These are phyloP conservation scores for Pichia thaimueangensis DNA, from an alignment of 805 yeast genomes.

Conservation along the genomic window DNA sequence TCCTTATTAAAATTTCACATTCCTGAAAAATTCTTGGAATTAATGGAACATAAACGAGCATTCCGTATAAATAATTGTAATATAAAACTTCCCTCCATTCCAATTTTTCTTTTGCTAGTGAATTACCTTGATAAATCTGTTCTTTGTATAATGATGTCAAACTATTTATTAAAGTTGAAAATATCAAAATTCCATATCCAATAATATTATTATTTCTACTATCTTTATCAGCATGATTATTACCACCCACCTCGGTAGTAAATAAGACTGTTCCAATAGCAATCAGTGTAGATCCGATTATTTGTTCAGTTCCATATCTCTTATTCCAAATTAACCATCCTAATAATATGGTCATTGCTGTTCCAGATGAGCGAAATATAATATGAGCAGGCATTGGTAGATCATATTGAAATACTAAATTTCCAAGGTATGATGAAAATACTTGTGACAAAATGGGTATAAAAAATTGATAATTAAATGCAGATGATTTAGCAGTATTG, in stretches of 20 bases:
- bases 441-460: constrained; percentile 46
- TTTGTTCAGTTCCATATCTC: constrained; percentile 39
- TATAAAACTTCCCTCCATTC: constrained; percentile 64
- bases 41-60: constrained; percentile 46
- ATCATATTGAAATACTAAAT: constrained; percentile 49
- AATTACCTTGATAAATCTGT: constrained; percentile 36
- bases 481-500: not conserved
- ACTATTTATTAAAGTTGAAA: constrained; percentile 33
- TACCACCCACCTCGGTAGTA: constrained; percentile 15
- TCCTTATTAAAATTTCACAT: too few species aligned
- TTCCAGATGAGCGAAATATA: constrained; percentile 57
- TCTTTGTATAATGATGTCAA: constrained; percentile 40
- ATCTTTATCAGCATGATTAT: too few species aligned
- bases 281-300: constrained; percentile 44
- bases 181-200: constrained; percentile 11
- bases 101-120: constrained; percentile 16
- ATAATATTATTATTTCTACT: not conserved
- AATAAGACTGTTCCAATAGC: constrained; percentile 49
- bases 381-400: constrained; percentile 65
- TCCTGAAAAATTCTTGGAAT: too few species aligned
- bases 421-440: constrained; percentile 46
- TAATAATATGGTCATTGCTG: constrained; percentile 52
- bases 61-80: constrained; percentile 48
- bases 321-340: constrained; percentile 44
- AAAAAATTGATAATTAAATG: constrained; percentile 31